phyloP scores from a whole-genome alignment of 306 rosid genomes.

The Oxytropis ochrocephala region DNA sequence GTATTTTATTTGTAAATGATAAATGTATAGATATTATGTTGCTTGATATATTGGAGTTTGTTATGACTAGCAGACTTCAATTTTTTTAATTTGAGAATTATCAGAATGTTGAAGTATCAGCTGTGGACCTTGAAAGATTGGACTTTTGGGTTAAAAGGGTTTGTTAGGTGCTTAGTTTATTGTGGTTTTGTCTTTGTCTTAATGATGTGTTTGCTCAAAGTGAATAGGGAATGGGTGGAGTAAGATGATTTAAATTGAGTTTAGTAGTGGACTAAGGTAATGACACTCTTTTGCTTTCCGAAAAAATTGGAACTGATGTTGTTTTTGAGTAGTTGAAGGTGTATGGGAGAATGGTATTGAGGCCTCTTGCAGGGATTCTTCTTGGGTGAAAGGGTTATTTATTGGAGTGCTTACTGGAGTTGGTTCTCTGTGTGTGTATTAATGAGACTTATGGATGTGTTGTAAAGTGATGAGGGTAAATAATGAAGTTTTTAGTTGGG shows the following conservation, averaged over 20 bases:
- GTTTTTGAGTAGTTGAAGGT: neutral
- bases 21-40: neutral
- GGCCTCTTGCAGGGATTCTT: neutral
- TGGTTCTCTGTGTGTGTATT: neutral
- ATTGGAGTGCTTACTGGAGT: neutral
- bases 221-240: neutral
- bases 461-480: neutral
- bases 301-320: neutral
- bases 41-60: neutral
- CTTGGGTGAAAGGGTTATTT: neutral
- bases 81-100: neutral
- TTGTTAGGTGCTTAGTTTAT: slow-evolving; percentile 3
- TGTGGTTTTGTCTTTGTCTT: neutral
- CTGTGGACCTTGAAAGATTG: neutral
- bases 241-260: neutral
- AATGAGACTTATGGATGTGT: neutral
- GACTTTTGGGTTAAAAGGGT: neutral
- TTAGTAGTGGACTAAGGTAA: neutral
- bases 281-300: neutral
- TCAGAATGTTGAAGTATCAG: neutral
- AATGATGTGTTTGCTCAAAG: neutral
- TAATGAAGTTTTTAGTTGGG: neutral
- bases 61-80: neutral
- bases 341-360: neutral
- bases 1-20: neutral